Base-by-base conservation (phyloP, 768 basidiomycete species). In the Auricularia sp. region DNA sequence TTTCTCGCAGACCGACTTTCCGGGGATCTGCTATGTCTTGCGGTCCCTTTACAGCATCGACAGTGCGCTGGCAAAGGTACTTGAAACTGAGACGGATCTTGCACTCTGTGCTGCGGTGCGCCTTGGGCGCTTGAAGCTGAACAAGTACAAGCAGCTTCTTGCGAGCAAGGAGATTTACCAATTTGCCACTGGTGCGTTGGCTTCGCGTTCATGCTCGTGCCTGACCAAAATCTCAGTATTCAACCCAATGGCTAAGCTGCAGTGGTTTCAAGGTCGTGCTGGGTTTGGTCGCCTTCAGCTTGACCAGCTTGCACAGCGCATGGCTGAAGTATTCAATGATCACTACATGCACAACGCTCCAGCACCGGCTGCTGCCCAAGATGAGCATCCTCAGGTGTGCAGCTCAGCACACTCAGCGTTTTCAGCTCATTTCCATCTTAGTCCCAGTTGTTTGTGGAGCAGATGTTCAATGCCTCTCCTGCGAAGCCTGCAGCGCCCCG, bases 1-100 rank as follows among this genome's bases (percentile, higher is more conserved):
- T 64, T 79, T 79, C 67, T 79, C 72, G 0, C 10, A 65, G 0
- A 68, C 61, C 0, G 74, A 77, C 4, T 77, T 79, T n/a, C 77
- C 76, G 7, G 76, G 73, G 7, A 77, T 77, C 14, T 51, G 47
- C 47, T 16, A 18, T 51, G 47, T 21, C 11, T 16, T 51, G 10
- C 47, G 47, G 6, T 13, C 11, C 47, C 5, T 51, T 75, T 75
- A 79, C 59, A 54, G 69, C 36, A 71, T 77, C 44, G 29, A 29
- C 66, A 65, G 37, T 71, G 70, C 0, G 72, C 77, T 39, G 39
- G 7, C 39, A 39, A 7, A 39, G 29, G 29, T 29, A 29, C 29
- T 29, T 39, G 7, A 7, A 39, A 8, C 39, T 7, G 39, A 39
- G 8, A 39, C 39, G 13, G 39, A 13, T 39, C 39, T 8, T 39